These are phyloP conservation scores for Geranomyces michiganensis DNA, from an alignment of 192 early-diverging fungal genomes.

Conservation along the genomic window DNA sequence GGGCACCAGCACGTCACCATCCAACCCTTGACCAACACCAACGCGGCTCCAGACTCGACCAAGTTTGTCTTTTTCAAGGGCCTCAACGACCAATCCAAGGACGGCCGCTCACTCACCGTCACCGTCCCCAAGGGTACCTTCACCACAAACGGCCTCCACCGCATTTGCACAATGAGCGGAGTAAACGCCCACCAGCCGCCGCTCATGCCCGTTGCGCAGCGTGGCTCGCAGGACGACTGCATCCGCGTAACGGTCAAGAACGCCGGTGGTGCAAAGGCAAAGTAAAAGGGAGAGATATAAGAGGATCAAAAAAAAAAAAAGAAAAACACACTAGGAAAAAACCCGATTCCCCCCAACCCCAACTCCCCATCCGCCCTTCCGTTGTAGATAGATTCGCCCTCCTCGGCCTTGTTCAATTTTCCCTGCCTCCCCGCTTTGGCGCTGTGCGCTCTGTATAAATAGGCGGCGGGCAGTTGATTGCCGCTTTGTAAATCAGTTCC, in stretches of 20 bases:
- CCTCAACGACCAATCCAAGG: conserved; percentile 36
- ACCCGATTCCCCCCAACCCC: no score
- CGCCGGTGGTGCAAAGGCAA: background rate
- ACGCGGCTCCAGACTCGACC: conserved; percentile 27
- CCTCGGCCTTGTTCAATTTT: no score
- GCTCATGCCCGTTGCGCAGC: conserved; percentile 45
- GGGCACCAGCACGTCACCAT: conserved; percentile 54
- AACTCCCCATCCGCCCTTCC: no score
- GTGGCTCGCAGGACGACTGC: conserved; percentile 54
- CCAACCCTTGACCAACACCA: conserved; percentile 29
- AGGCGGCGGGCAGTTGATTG: no score
- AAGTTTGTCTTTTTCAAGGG: conserved; percentile 52
- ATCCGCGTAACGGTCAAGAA: conserved; percentile 34
- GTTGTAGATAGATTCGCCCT: no score
- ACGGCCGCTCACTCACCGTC: conserved; percentile 34
- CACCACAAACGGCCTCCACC: conserved; percentile 20
- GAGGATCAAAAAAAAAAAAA: no score
- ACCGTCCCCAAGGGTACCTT: conserved; percentile 41
- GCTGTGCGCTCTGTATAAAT: no score
- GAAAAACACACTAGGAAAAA: no score
- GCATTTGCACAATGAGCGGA: conserved; percentile 30
- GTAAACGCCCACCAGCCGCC: conserved; percentile 44
- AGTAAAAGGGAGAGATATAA: no score
- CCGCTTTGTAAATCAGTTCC: no score
- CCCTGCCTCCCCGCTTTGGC: no score